Percentiles rank a stretch among this genome's conserved stretches.
Evolutionary conservation across 2,329 filamentous ascomycete species (phyloP).

Genomic region (Cladosporium sp.): DNA sequence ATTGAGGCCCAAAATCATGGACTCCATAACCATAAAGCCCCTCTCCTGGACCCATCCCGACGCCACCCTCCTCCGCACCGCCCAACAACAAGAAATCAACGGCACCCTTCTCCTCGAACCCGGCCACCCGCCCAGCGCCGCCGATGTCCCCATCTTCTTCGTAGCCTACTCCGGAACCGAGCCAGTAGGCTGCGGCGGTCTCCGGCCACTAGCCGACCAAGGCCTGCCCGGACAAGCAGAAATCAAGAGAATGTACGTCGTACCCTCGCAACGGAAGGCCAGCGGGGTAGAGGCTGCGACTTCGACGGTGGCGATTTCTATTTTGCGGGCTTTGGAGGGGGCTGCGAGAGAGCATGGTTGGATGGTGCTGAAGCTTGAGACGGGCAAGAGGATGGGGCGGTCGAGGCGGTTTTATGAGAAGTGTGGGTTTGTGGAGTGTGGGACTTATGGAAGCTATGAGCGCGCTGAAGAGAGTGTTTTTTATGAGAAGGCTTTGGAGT

Average conservation of each 20-base stretch:
- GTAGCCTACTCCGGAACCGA: not conserved
- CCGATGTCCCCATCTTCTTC: not conserved
- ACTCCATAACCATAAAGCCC: not conserved
- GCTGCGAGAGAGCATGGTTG: not conserved
- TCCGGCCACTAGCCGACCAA: not conserved
- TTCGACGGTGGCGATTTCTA: not conserved
- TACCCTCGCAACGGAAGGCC: not conserved
- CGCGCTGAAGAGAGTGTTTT: not conserved
- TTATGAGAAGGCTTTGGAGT: not conserved
- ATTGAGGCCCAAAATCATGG: not conserved
- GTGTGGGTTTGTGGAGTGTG: not conserved
- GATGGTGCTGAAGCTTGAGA: not conserved
- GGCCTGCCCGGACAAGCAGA: constrained; percentile 1
- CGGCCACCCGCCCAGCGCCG: not conserved
- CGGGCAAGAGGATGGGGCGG: not conserved
- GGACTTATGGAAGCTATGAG: not conserved
- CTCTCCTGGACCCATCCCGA: not conserved
- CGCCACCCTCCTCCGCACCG: not conserved
- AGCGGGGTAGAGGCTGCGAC: no score
- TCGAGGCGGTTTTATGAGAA: constrained; percentile 5
- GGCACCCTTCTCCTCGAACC: not conserved
- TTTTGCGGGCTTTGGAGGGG: not conserved
- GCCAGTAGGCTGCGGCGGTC: constrained; percentile 3
- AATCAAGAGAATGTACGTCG: constrained; percentile 8
- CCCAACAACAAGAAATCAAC: not conserved